Evolutionary conservation across 495 filamentous ascomycete genomes (phyloP).

Genomic region (Amniculicola lignicola): DNA sequence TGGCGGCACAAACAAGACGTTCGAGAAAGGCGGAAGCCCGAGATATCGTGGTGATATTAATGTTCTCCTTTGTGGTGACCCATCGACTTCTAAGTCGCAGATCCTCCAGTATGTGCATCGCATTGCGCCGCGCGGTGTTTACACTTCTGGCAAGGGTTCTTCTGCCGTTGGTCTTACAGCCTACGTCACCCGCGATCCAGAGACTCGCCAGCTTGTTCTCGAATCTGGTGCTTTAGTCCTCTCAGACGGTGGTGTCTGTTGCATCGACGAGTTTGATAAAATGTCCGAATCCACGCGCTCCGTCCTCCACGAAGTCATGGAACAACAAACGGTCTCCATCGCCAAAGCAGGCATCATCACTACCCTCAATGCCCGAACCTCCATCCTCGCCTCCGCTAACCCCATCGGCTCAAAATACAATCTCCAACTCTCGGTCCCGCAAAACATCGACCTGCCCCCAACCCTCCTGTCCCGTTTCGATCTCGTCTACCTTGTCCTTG

Average conservation of each 20-base stretch:
- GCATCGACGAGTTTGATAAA: conserved; percentile 99
- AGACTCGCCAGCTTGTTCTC: conserved; percentile 91
- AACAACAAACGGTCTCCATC: conserved; percentile 98
- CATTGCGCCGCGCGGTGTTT: conserved; percentile 94
- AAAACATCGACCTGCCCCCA: conserved; percentile 96
- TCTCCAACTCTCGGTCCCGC: conserved; percentile 87
- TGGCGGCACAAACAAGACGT: conserved; percentile 97
- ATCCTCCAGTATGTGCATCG: conserved; percentile 92
- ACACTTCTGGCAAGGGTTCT: conserved; percentile 95
- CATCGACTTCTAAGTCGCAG: conserved; percentile 94
- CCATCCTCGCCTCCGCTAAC: conserved; percentile 93
- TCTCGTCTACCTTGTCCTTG: conserved; percentile 92
- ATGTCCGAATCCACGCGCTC: conserved; percentile 96
- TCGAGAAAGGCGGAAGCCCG: conserved; percentile 92
- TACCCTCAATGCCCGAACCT: conserved; percentile 90
- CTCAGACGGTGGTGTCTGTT: conserved; percentile 95
- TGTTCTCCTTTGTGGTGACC: conserved; percentile 91
- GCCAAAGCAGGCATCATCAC: conserved; percentile 99
- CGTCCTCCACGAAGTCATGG: conserved; percentile 98
- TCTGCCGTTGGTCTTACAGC: conserved; percentile 98
- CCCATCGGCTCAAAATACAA: conserved; percentile 98
- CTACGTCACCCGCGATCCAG: conserved; percentile 92
- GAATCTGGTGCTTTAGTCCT: conserved; percentile 94
- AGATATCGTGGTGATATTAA: conserved; percentile 98
- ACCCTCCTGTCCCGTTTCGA: conserved; percentile 95